Base-by-base conservation (phyloP, 2,329 filamentous ascomycete species). In the Neurospora crassa region DNA sequence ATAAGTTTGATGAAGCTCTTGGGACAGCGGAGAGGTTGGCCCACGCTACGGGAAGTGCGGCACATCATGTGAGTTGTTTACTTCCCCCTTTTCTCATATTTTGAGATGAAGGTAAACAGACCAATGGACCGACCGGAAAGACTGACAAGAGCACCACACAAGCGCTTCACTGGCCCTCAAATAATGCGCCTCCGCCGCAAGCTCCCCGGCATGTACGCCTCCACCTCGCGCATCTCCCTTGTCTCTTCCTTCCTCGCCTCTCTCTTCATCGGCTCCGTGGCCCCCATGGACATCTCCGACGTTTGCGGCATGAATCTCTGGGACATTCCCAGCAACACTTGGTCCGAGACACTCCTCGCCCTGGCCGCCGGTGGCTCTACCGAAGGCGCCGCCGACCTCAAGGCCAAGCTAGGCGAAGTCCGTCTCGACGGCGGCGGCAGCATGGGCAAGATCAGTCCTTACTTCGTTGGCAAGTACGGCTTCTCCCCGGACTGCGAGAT, bases 151-250 rank as follows among this genome's bases (percentile, higher is more conserved):
- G 3, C 53, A 18, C 29, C 43, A 68, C 43, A 70, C 76, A 94
- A 94, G 92, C 91, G 96, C 73, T 99, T 99, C 83, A 98, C 95
- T 37, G 96, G 96, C n/a, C 92, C 93, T 3, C 96, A 99, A 81
- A 98, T 99, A 77, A 88, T 97, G 81, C 89, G 94, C 14, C 94
- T 97, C 80, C 90, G 91, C 75, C 87, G 89, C 71, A 92, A 92
- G 74, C 88, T 94, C 74, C 93, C 95, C 0, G 87, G 92, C 5
- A 91, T 93, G 75, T 98, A 98, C 81, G 85, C 87, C 73, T 87
- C 89, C 40, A 97, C 96, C 0, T 86, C 89, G 12, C 90, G 93
- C 71, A 97, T 99, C 78, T 96, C 94, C 1, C 90, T 98, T 67
- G 94, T 97, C 16, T 98, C 95, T 0, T 97, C 95, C 0, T 99